Evolutionary conservation across 2,329 filamentous ascomycete species (phyloP), one percentile per base, ranked within the genome.

Genomic region (Botrytis squamosa): DNA sequence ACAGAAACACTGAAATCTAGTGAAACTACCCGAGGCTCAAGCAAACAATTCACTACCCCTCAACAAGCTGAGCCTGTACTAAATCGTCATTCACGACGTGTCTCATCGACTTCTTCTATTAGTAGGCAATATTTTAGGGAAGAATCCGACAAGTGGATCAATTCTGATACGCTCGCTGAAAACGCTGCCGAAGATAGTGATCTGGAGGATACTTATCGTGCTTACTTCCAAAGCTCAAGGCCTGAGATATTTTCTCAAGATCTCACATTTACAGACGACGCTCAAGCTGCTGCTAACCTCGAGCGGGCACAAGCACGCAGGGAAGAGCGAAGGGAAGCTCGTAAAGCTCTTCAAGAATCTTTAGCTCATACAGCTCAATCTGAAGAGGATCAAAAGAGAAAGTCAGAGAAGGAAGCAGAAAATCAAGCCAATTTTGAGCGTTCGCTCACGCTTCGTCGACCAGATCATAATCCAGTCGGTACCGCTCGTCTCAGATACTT

Each of bases 141-240:
- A 57, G 49, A 57, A 57, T 33, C 66, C 6, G 29, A 42, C 12
- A 42, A 69, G 36, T 69, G 66, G 66, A 69, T 69, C 49, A 69
- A 44, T 69, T 69, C n/a, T 18, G 49, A 69, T 69, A 69, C 66
- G 1, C 49, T 57, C 40, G 25, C 38, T 49, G 44, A 49, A 38
- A n/a, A 29, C 38, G 29, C 44, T 42, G n/a, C 25, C 9, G 49
- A 57, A 33, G 38, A 57, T 10, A 25, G 49, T 57, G 66, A 57
- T 25, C 12, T n/a, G 20, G 66, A 57, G n/a, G n/a, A 38, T 42
- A 38, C 7, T 42, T 57, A 42, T 25, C 49, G 49, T 57, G 49
- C 49, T 22, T 57, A 69, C 42, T 69, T 25, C 18, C 49, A 44
- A 22, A 33, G 10, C 49, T 33, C n/a, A 42, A 42, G 3, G 22